Evolutionary conservation across 2,329 filamentous ascomycete species (phyloP).

Genomic region (Aureobasidium sp.): DNA sequence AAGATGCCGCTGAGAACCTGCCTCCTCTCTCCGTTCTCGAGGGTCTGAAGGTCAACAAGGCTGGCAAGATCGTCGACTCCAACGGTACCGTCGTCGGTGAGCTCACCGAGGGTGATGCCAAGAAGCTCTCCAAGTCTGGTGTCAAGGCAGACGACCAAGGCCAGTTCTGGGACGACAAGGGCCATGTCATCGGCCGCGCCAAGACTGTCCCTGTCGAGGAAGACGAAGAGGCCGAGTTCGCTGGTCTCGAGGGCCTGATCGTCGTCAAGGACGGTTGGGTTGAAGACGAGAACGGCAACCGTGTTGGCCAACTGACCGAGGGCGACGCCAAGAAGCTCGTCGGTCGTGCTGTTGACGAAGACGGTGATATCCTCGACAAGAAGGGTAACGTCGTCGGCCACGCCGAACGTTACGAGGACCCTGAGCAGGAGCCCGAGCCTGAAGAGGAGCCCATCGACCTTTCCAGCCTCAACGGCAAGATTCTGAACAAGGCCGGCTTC

Average conservation of each 20-base stretch:
- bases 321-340: conserved; percentile 47
- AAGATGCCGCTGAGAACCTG: conserved; percentile 29
- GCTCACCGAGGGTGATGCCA: conserved; percentile 44
- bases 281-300: conserved; percentile 45
- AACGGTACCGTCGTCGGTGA: conserved; percentile 44
- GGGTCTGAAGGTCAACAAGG: conserved; percentile 44
- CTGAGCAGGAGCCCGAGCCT: conserved; percentile 53
- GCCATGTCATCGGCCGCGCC: conserved; percentile 45
- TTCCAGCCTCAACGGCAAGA: conserved; percentile 40
- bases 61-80: conserved; percentile 43
- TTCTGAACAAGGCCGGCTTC: conserved; percentile 44
- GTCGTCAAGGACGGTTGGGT: conserved; percentile 46
- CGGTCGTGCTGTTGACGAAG: conserved; percentile 44
- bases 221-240: conserved; percentile 44
- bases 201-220: conserved; percentile 42
- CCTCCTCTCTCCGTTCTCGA: conserved; percentile 45
- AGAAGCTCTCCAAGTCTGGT: conserved; percentile 47
- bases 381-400: conserved; percentile 47
- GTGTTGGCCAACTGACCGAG: conserved; percentile 43
- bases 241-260: conserved; percentile 44
- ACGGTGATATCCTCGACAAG: conserved; percentile 48
- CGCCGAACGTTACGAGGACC: conserved; percentile 54
- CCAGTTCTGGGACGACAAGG: conserved; percentile 49
- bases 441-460: conserved; percentile 36
- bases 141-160: conserved; percentile 40